These are phyloP conservation scores for Fusarium hostae DNA, from an alignment of 2,329 filamentous ascomycete species.

Conservation along the genomic window DNA sequence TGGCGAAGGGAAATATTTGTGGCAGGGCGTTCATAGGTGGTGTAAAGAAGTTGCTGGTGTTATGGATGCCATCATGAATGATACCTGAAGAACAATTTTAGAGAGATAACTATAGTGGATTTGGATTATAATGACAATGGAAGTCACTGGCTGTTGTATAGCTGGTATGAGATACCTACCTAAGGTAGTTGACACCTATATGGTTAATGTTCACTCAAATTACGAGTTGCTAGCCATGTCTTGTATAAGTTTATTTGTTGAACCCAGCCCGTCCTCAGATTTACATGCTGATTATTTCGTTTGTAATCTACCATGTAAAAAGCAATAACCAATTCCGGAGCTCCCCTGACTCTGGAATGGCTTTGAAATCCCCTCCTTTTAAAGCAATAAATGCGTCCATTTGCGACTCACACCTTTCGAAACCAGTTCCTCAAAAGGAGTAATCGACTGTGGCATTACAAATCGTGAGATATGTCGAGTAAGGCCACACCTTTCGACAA, in stretches of 20 bases:
- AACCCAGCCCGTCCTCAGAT: conserved; percentile 2
- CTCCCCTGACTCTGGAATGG: conserved; percentile 1
- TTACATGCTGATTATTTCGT: conserved; percentile 1
- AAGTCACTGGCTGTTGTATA: neutral
- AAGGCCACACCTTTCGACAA: neutral
- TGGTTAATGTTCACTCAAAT: neutral
- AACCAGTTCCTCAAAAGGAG: neutral
- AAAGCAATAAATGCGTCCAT: conserved; percentile 1
- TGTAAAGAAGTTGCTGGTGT: conserved; percentile 15
- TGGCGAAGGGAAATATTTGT: conserved; percentile 10
- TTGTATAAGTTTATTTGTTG: conserved; percentile 25
- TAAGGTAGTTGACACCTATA: neutral
- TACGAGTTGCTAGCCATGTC: neutral
- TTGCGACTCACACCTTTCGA: neutral
- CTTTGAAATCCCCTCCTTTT: conserved; percentile 4
- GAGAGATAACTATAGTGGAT: conserved; percentile 20
- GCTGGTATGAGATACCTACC: neutral
- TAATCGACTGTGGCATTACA: neutral
- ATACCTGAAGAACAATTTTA: conserved; percentile 30
- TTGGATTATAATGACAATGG: conserved; percentile 6
- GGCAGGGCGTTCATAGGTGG: conserved; percentile 39
- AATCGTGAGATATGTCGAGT: conserved; percentile 15
- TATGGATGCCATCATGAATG: conserved; percentile 32
- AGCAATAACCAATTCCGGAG: conserved; percentile 15
- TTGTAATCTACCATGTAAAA: conserved; percentile 10